Evolutionary conservation across 1,284 basidiomycete species (phyloP), one percentile per base, ranked within the genome.

Genomic region (Chalciporus sp.): DNA sequence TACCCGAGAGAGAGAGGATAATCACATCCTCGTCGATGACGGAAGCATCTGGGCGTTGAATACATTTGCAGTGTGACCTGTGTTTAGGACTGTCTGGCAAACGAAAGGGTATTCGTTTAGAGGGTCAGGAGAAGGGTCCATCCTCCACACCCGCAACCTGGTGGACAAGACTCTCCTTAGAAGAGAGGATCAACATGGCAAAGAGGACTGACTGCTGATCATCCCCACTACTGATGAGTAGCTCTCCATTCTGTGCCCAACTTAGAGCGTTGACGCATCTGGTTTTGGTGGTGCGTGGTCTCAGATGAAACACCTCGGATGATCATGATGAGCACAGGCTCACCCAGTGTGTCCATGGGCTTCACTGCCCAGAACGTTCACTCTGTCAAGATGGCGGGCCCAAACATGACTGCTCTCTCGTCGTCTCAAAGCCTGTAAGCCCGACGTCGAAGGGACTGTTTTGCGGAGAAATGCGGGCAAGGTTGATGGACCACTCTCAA

Each of bases 31-130:
- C 37, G 82, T 77, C 17, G 87, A 87, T 62, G 84, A 76, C 0
- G 94, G 93, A 1, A 96, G 77, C 79, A 92, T 90, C 51, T 92
- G 86, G 2, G 85, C 85, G 54, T 86, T 88, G 76, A 98, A 98
- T 55, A 98, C 94, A 67, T 97, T 97, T 16, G 81, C 84, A 27
- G 76, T 79, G 72, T 98, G 95, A 1, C 91, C 92, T 1, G 92
- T 94, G 12, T 79, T 67, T 55, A 94, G 86, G 56, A 83, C 82
- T 39, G 76, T 76, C 55, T 76, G 81, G 68, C 81, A 88, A 52
- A 72, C 76, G 69, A 81, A 92, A 49, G 84, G 90, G 70, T 75
- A 88, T 61, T 70, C 79, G 17, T 57, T 58, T 35, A 19, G 42
- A 26, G 42, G 42, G 9, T 68, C 59, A 35, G 76, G 65, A 29